These are phyloP conservation scores for Pseudozyma thailandica DNA, from an alignment of 1,284 basidiomycete species.

Conservation along the genomic window DNA sequence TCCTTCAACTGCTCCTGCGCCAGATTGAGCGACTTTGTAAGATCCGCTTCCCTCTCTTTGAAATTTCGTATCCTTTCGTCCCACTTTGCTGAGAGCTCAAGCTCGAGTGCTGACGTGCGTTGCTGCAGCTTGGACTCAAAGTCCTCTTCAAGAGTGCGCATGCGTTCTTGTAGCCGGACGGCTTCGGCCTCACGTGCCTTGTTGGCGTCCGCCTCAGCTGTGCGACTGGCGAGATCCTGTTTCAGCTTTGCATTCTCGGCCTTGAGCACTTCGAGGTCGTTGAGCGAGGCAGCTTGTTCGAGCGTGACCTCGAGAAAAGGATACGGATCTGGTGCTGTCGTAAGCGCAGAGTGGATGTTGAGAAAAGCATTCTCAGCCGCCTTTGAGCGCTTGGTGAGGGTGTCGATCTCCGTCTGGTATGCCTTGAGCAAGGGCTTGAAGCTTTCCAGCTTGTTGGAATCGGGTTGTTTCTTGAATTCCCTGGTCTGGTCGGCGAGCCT, in stretches of 20 bases:
- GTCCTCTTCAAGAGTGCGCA: conserved; percentile 68
- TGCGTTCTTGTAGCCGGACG: conserved; percentile 79
- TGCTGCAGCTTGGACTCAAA: conserved; percentile 91
- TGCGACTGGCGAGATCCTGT: conserved; percentile 12
- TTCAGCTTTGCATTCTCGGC: conserved; percentile 36
- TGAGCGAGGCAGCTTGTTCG: conserved; percentile 66
- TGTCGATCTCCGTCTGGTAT: conserved; percentile 96
- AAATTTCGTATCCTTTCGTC: conserved; percentile 95
- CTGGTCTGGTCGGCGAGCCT: conserved; percentile 63
- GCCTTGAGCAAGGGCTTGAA: conserved; percentile 63
- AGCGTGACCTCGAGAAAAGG: conserved; percentile 92
- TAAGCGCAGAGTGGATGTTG: conserved; percentile 75
- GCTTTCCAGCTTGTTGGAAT: conserved; percentile 52
- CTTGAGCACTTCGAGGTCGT: conserved; percentile 46
- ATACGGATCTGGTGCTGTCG: conserved; percentile 94
- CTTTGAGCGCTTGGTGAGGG: conserved; percentile 89
- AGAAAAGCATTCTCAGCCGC: conserved; percentile 91
- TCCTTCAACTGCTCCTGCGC: conserved; percentile 88
- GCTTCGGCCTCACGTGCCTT: conserved; percentile 82
- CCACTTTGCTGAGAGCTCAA: conserved; percentile 92
- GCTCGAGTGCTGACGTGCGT: conserved; percentile 87
- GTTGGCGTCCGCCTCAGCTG: conserved; percentile 22
- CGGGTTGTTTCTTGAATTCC: conserved; percentile 61
- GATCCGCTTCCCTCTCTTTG: conserved; percentile 90
- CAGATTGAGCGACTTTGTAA: conserved; percentile 84